These are phyloP conservation scores for Lepidopterella palustris DNA, from an alignment of 495 filamentous ascomycete species.

Conservation along the genomic window DNA sequence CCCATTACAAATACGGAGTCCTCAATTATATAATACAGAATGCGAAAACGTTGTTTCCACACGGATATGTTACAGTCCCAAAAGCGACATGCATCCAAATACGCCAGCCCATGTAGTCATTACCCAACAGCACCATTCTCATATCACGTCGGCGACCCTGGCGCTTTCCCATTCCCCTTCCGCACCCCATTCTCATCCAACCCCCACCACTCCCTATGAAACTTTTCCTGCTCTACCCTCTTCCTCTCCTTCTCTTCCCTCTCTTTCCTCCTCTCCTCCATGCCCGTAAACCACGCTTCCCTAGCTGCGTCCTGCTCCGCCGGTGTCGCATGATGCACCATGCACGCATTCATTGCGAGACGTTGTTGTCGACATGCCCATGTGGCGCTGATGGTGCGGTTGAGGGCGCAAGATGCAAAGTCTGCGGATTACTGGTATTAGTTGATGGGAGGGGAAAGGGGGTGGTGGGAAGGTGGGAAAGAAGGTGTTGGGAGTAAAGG, in stretches of 20 bases:
- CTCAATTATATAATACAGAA: not conserved
- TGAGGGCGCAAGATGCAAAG: slow-evolving; percentile 82
- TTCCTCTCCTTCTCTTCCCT: slow-evolving; percentile 53
- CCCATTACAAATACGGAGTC: not conserved
- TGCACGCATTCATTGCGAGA: slow-evolving; percentile 86
- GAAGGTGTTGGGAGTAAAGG: slow-evolving; percentile 1
- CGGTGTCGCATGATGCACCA: slow-evolving; percentile 75
- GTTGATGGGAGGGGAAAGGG: not conserved
- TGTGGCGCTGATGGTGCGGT: slow-evolving; percentile 75
- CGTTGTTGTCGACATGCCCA: slow-evolving; percentile 76
- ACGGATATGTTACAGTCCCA: too few species aligned
- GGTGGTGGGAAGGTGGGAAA: not conserved
- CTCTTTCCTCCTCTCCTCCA: slow-evolving; percentile 58
- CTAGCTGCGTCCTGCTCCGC: slow-evolving; percentile 81
- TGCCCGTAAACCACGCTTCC: slow-evolving; percentile 83
- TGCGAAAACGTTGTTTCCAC: too few species aligned
- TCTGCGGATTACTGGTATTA: slow-evolving; percentile 42
- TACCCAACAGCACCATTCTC: not conserved
- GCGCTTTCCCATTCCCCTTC: slow-evolving; percentile 11
- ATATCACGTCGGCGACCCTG: not conserved
- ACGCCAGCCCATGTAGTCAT: not conserved
- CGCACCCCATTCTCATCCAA: slow-evolving; percentile 44
- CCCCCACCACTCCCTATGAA: slow-evolving; percentile 48
- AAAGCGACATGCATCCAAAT: not conserved
- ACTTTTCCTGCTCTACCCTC: slow-evolving; percentile 40